Percentiles rank a stretch among this genome's conserved stretches.
phyloP scores from a whole-genome alignment of 495 filamentous ascomycete species.

The Daldinia bambusicola region DNA sequence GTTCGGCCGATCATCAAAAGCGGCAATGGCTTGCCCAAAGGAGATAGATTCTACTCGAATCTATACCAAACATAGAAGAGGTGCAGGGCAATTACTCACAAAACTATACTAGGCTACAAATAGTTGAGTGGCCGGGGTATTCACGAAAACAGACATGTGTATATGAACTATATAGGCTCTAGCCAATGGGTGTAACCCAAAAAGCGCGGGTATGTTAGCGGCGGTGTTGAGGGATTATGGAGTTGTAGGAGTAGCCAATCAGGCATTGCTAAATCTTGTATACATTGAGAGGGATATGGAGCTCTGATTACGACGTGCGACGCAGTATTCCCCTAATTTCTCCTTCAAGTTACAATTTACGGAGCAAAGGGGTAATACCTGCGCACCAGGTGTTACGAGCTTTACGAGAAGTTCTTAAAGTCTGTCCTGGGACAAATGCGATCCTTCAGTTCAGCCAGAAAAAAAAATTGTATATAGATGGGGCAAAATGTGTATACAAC shows the following conservation, averaged over 20 bases:
- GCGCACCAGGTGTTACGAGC: background rate
- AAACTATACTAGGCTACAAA: background rate
- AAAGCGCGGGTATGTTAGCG: background rate
- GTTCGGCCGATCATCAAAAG: constrained; percentile 17
- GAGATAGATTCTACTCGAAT: background rate
- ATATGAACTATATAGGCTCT: background rate
- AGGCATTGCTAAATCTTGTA: background rate
- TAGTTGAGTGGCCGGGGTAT: background rate
- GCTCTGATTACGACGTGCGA: background rate
- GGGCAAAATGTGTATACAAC: background rate
- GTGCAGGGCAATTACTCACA: background rate
- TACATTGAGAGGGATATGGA: background rate
- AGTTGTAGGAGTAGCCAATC: constrained; percentile 6
- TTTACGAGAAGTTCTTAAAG: too few species aligned
- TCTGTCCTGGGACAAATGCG: too few species aligned
- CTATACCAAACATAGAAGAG: constrained; percentile 10
- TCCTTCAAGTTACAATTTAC: background rate
- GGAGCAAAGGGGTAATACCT: background rate
- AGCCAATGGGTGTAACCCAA: background rate
- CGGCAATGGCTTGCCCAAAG: background rate
- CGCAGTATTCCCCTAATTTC: background rate
- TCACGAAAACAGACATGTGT: constrained; percentile 1
- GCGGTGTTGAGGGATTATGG: constrained; percentile 1
- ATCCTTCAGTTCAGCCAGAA: background rate
- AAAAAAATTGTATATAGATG: background rate